phyloP scores from a whole-genome alignment of 192 early-diverging fungal species.

The Helicostylum pulchrum region DNA sequence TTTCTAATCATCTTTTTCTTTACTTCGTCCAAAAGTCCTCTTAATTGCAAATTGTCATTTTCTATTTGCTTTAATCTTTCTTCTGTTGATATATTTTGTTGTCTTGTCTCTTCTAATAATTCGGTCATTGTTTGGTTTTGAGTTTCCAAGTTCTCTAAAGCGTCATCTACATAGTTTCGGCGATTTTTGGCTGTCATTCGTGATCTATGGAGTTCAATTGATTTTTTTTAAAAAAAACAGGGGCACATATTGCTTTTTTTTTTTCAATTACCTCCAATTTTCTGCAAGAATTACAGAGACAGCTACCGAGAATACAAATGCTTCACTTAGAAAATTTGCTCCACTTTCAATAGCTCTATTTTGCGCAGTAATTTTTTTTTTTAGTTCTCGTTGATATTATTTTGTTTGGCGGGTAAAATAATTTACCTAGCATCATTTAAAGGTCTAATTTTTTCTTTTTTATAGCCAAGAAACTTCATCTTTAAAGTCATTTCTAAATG shows the following conservation, averaged over 20 bases:
- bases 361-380: not conserved
- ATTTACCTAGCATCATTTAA: constrained; percentile 67
- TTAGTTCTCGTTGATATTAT: not conserved
- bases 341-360: constrained; percentile 72
- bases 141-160: constrained; percentile 53
- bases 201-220: constrained; percentile 30
- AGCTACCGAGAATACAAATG: constrained; percentile 75
- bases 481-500: constrained; percentile 81
- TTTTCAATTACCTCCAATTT: constrained; percentile 53
- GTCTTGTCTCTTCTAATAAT: constrained; percentile 33
- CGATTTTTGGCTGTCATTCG: constrained; percentile 46
- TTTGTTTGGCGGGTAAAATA: no score
- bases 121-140: constrained; percentile 38
- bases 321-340: constrained; percentile 76
- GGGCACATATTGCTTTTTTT: constrained; percentile 2
- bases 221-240: not conserved
- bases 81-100: constrained; percentile 20
- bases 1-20: no score
- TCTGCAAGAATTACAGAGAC: constrained; percentile 69
- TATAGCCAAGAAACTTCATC: constrained; percentile 78
- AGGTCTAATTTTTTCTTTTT: constrained; percentile 70
- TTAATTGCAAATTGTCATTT: constrained; percentile 41
- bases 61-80: constrained; percentile 38
- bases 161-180: constrained; percentile 47
- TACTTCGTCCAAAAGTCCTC: constrained; percentile 44